Evolutionary conservation across 1,284 basidiomycete genomes (phyloP).

Genomic region (Peniophora sp.): DNA sequence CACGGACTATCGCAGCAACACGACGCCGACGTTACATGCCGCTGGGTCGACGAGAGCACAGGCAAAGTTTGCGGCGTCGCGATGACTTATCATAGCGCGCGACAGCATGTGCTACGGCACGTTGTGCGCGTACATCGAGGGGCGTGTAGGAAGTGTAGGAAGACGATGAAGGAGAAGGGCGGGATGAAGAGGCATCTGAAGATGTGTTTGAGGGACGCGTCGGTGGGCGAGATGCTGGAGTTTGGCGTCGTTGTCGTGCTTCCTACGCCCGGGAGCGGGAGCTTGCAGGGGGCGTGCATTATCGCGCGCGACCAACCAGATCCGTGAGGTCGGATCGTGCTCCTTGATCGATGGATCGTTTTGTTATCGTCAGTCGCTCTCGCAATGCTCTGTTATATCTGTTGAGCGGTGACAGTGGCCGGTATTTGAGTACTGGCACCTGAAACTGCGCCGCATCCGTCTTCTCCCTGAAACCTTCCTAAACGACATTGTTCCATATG

Average conservation of each 20-base stretch:
- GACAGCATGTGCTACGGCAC: neutral
- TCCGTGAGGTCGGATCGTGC: neutral
- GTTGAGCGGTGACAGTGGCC: too few species aligned
- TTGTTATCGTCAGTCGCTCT: neutral
- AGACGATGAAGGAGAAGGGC: neutral
- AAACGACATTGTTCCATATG: too few species aligned
- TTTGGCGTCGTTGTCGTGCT: neutral
- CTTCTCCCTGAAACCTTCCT: too few species aligned
- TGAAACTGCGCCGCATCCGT: too few species aligned
- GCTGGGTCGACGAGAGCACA: neutral
- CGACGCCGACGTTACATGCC: neutral
- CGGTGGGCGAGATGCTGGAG: neutral
- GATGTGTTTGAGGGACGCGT: neutral
- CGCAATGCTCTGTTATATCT: neutral
- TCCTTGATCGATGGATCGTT: neutral
- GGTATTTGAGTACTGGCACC: too few species aligned
- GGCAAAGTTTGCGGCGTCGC: neutral
- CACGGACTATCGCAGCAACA: neutral
- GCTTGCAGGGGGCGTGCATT: neutral
- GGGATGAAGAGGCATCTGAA: neutral
- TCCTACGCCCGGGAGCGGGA: neutral
- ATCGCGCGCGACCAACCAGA: neutral
- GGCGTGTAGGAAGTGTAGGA: neutral
- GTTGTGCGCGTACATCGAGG: neutral
- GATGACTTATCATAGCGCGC: neutral